Conservation (phyloP, 106 monocot genomes). For the Phalaenopsis equestris region DNA sequence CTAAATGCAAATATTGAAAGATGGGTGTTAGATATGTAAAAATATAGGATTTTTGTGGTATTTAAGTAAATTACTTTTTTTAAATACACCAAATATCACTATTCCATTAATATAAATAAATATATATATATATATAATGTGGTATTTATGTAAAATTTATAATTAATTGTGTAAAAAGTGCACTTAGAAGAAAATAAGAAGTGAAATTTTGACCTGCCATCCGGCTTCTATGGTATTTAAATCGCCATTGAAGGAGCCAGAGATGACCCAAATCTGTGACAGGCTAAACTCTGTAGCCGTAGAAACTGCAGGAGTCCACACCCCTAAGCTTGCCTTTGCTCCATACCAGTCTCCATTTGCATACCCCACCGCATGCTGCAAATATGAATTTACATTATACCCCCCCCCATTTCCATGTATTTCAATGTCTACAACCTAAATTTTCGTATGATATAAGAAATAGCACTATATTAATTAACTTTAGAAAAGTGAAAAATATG, state of each 20-base stretch:
- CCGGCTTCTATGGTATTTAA: conserved; percentile 79
- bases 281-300: conserved; percentile 58
- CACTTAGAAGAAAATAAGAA: background rate
- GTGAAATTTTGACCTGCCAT: conserved; percentile 53
- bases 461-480: too few relatives aligned
- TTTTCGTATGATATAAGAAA: too few relatives aligned
- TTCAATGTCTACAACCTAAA: too few relatives aligned
- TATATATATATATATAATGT: background rate
- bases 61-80: too few relatives aligned
- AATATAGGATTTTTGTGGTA: too few relatives aligned
- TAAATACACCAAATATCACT: too few relatives aligned
- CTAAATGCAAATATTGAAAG: too few relatives aligned
- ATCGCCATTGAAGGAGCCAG: conserved; percentile 58
- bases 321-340: conserved; percentile 64
- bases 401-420: too few relatives aligned
- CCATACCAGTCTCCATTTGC: conserved; percentile 53
- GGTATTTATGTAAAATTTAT: too few relatives aligned
- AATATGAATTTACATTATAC: too few relatives aligned
- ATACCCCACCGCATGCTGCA: conserved; percentile 74
- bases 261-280: conserved; percentile 78
- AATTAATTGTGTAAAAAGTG: background rate
- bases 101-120: background rate
- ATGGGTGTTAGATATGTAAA: too few relatives aligned
- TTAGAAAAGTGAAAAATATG: too few relatives aligned
- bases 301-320: conserved; percentile 56